Evolutionary conservation across 305 asterid genomes (phyloP).

Genomic region (Ajuga reptans): DNA sequence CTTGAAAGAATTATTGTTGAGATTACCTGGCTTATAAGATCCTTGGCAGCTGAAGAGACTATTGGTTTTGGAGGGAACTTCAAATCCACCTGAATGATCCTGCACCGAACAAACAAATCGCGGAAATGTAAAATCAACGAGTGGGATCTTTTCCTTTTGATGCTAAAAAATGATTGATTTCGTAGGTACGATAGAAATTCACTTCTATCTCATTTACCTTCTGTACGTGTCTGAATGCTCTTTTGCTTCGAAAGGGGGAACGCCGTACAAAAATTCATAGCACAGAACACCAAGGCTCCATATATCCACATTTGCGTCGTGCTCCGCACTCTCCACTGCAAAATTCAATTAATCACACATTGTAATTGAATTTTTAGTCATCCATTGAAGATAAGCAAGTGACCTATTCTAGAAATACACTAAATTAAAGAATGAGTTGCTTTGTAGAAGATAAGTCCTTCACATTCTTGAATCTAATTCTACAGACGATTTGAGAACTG

Average conservation of each 20-base stretch:
- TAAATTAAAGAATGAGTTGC: no score
- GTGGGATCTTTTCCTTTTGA: not conserved
- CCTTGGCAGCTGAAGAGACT: constrained; percentile 79
- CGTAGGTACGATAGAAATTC: no score
- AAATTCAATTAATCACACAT: not conserved
- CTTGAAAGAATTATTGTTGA: not conserved
- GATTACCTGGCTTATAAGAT: constrained; percentile 75
- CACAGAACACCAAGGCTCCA: constrained; percentile 96
- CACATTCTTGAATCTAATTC: no score
- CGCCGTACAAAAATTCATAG: constrained; percentile 87
- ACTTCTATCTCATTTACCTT: constrained; percentile 39
- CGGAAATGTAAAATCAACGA: not conserved
- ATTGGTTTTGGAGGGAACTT: constrained; percentile 81
- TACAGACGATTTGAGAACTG: no score
- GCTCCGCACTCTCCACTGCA: constrained; percentile 86
- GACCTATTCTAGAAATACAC: no score
- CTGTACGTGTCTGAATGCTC: constrained; percentile 88
- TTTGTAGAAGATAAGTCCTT: no score
- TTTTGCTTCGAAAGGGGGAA: constrained; percentile 92
- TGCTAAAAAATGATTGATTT: no score
- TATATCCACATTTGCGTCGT: constrained; percentile 81
- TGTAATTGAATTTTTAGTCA: no score
- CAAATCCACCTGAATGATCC: constrained; percentile 87
- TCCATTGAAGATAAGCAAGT: no score
- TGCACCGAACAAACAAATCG: constrained; percentile 14